Base-by-base conservation (phyloP, 176 grass and related monocot genomes). In the Hyparrhenia diplandra region DNA sequence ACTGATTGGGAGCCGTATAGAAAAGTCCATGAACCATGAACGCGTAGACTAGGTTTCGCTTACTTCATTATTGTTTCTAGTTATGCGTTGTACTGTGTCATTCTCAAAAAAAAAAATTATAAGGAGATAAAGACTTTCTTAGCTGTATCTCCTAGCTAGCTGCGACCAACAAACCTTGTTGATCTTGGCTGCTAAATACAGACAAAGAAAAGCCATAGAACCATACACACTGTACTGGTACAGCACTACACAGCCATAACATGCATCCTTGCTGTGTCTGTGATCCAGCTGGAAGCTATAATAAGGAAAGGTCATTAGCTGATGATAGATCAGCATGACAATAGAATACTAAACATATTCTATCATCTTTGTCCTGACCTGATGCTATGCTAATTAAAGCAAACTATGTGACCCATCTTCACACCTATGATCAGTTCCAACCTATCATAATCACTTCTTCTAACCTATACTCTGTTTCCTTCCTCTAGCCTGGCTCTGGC, bases 201-300 rank as follows among this genome's bases (percentile, higher is more conserved):
- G 64, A 87, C 85, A 82, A 76, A 69, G 0, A 51, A 80, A n/a
- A n/a, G n/a, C n/a, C n/a, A n/a, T n/a, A n/a, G n/a, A n/a, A 64
- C 70, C 32, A 49, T 67, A 67, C 76, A 80, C 76, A 73, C 68
- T 66, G 58, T 40, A 17, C 61, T 14, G 28, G 29, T 34, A 34
- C 24, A 71, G 69, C 69, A 63, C 60, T 63, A 29, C 60, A 7
- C 24, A 13, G 25, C 24, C 68, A 46, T 29, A 71, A 29, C 69
- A 18, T 28, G 69, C n/a, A n/a, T n/a, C n/a, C 69, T 16, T 63
- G 58, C 11, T 29, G 2, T 71, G 40, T 21, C 3, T 64, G 32
- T 18, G 21, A 57, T 80, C 64, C 64, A 80, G 49, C 64, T 68
- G 31, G 64, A 67, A 68, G 54, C 54, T 51, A n/a, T n/a, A n/a